Base-by-base conservation (phyloP, 768 basidiomycete species). In the Multifurca ochricompacta region DNA sequence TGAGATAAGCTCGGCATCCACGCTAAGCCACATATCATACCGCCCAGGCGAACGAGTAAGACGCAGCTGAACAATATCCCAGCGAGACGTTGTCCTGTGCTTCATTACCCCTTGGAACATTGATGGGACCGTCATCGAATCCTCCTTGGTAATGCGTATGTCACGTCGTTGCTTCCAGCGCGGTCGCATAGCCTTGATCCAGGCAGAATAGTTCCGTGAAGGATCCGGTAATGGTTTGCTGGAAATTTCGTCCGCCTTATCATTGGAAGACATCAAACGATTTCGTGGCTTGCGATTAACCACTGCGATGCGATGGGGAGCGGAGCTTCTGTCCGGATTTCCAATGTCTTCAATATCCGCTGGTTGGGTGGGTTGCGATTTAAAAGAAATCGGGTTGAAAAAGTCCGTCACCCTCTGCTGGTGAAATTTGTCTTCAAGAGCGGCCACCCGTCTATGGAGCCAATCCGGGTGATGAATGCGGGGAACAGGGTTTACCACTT, bases 321-420 rank as follows among this genome's bases (percentile, higher is more conserved):
- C 46, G 21, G 62, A 59, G 27, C 49, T 34, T 6, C 36, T 53
- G 37, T 47, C 52, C 18, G 62, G 55, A 27, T 64, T 23, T 53
- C 60, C 76, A 55, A 71, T 70, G 59, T 87, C 84, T 63, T 91
- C 88, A 37, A 87, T 85, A 63, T 86, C 59, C 19, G 66, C 65
- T 7, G 58, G 51, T 13, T 62, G 50, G 2, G 63, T 64, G 34
- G 62, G 58, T 43, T 66, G 64, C 32, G 67, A 68, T 8, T 67
- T 68, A 47, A 65, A 68, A 14, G 63, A 66, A 28, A 68, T 67
- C 39, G 69, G 70, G 53, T 71, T 77, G 72, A 99, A 98, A 73
- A 98, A 97, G 62, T 97, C 92, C 0, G 92, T 94, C 46, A 99
- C 73, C 70, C 94, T 97, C 70, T 97, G 95, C 68, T 99, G 96